Percentiles rank a stretch among this genome's conserved stretches.
Evolutionary conservation across 805 yeast genomes (phyloP).

Genomic region (Starmerella gropengiesseri): DNA sequence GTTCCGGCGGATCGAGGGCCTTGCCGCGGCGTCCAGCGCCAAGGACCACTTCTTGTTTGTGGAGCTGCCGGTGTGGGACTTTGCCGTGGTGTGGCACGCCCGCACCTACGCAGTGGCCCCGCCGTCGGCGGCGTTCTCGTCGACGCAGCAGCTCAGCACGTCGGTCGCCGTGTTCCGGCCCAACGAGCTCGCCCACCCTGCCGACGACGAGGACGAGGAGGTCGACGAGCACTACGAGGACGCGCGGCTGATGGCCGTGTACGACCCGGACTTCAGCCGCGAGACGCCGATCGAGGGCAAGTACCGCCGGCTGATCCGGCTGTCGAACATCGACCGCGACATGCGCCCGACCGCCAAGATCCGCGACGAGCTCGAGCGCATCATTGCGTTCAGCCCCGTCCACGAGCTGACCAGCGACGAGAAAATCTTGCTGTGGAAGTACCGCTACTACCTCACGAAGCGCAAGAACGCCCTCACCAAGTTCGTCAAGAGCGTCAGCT

Average conservation of each 20-base stretch:
- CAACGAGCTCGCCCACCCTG: slow-evolving; percentile 2
- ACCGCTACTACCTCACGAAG: slow-evolving; percentile 66
- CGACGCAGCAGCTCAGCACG: slow-evolving; percentile 24
- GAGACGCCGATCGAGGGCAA: slow-evolving; percentile 83
- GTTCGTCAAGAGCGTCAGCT: slow-evolving; percentile 74
- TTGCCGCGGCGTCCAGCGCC: slow-evolving; percentile 17
- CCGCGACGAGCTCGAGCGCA: slow-evolving; percentile 59
- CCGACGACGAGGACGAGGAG: slow-evolving; percentile 16
- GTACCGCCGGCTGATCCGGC: slow-evolving; percentile 74
- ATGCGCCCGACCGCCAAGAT: slow-evolving; percentile 78
- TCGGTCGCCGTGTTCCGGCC: slow-evolving; percentile 22
- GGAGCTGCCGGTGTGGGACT: slow-evolving; percentile 55
- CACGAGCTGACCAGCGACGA: slow-evolving; percentile 72
- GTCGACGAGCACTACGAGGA: slow-evolving; percentile 19
- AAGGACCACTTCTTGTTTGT: slow-evolving; percentile 35
- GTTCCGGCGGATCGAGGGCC: slow-evolving; percentile 42
- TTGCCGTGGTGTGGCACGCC: slow-evolving; percentile 63
- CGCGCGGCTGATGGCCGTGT: slow-evolving; percentile 32
- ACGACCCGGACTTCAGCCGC: slow-evolving; percentile 57
- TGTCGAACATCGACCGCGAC: slow-evolving; percentile 63
- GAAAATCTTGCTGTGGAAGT: slow-evolving; percentile 82
- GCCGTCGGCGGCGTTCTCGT: slow-evolving; percentile 23
- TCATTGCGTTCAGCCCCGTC: slow-evolving; percentile 71
- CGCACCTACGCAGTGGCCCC: slow-evolving; percentile 18
- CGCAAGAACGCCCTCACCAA: slow-evolving; percentile 63